Evolutionary conservation across 306 rosid genomes (phyloP).

Genomic region (Cucurbita ficifolia): DNA sequence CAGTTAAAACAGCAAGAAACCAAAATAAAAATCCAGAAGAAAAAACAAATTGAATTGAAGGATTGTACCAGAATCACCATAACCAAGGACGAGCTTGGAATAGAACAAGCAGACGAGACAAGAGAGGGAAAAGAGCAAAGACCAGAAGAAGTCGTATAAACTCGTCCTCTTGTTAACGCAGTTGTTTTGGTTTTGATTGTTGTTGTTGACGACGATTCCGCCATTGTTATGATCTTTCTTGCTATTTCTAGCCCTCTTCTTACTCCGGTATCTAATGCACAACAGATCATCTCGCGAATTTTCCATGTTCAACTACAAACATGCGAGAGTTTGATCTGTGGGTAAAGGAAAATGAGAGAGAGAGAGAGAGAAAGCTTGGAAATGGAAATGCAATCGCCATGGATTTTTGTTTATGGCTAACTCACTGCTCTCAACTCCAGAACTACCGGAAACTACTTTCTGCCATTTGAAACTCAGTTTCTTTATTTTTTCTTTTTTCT

Average conservation of each 20-base stretch:
- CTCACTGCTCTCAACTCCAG: background rate
- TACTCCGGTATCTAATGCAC: slow-evolving; percentile 16
- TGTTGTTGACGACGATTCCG: background rate
- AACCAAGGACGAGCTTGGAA: slow-evolving; percentile 40
- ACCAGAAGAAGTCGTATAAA: slow-evolving; percentile 47
- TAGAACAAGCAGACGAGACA: slow-evolving; percentile 46
- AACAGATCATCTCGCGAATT: slow-evolving; percentile 18
- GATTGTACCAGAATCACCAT: slow-evolving; percentile 39
- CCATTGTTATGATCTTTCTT: background rate
- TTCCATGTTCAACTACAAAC: slow-evolving; percentile 36
- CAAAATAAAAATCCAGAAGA: background rate
- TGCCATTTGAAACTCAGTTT: slow-evolving; percentile 3
- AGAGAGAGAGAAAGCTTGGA: background rate
- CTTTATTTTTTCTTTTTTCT: too few relatives aligned
- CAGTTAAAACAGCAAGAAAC: background rate
- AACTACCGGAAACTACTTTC: slow-evolving; percentile 7
- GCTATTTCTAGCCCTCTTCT: background rate
- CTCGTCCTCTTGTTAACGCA: slow-evolving; percentile 13
- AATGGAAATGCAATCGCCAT: background rate
- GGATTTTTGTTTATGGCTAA: slow-evolving; percentile 9
- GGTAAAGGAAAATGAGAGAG: background rate
- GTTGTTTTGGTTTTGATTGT: background rate
- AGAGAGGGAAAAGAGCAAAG: slow-evolving; percentile 51
- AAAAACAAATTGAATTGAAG: background rate
- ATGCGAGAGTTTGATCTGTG: background rate